Conservation (phyloP, 1,284 basidiomycete genomes). For the Phlebopus sp. region DNA sequence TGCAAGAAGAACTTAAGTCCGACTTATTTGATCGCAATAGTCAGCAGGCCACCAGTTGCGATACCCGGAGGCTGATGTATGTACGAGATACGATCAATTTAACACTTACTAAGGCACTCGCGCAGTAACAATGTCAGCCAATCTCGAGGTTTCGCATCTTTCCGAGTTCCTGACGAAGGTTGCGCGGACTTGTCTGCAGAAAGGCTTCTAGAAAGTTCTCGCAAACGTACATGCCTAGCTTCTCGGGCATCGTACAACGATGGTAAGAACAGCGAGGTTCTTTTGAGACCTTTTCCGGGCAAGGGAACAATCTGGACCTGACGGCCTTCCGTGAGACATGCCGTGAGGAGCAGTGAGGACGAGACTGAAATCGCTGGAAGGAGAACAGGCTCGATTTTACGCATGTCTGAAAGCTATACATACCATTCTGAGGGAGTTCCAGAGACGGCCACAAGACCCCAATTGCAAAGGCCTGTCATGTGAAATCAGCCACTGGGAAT, state of each 20-base stretch:
- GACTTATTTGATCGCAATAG: conserved; percentile 42
- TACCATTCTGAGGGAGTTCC: conserved; percentile 56
- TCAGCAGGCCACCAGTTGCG: conserved; percentile 8
- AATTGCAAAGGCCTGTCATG: conserved; percentile 53
- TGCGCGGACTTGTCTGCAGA: conserved; percentile 13
- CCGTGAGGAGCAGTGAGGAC: conserved; percentile 57
- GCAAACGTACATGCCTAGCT: conserved; percentile 50
- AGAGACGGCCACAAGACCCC: conserved; percentile 71
- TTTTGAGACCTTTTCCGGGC: conserved; percentile 36
- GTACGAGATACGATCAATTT: background rate
- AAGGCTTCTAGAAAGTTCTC: conserved; percentile 37
- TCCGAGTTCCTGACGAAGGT: conserved; percentile 8
- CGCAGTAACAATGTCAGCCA: conserved; percentile 66
- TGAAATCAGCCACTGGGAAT: conserved; percentile 17
- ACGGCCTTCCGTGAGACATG: conserved; percentile 46
- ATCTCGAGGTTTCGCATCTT: conserved; percentile 47
- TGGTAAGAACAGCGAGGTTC: conserved; percentile 43
- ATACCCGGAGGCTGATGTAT: background rate
- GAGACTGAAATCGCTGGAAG: conserved; percentile 52
- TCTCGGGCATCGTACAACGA: conserved; percentile 47
- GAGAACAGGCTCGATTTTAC: conserved; percentile 18
- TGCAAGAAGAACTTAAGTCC: conserved; percentile 70
- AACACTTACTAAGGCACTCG: conserved; percentile 56
- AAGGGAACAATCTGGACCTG: conserved; percentile 49
- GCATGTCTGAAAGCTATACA: conserved; percentile 25